A percentile compares a stretch with the other conserved stretches of the same genome.
These are phyloP conservation scores for Botrytis deweyae DNA, from an alignment of 2,329 filamentous ascomycete species.

Conservation along the genomic window DNA sequence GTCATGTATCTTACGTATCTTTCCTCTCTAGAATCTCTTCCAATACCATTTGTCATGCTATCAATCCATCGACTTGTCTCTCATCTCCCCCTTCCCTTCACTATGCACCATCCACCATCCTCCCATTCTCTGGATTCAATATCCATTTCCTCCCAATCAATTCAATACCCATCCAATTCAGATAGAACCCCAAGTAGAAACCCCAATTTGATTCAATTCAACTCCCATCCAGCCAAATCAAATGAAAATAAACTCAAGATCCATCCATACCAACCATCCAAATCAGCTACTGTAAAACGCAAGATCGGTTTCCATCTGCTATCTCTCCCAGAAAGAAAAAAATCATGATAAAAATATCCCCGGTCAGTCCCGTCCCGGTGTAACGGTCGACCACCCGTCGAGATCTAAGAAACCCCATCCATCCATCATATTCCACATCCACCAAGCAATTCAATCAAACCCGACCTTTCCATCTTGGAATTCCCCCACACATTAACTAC, in stretches of 20 bases:
- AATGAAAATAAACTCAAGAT: background rate
- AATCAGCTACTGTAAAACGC: slow-evolving; percentile 8
- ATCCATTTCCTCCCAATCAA: background rate
- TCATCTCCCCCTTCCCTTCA: background rate
- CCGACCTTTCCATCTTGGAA: background rate
- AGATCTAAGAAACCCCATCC: slow-evolving; percentile 10
- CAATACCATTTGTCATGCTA: background rate
- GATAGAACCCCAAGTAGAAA: background rate
- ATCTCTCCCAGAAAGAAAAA: slow-evolving; percentile 8
- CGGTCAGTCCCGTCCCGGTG: slow-evolving; percentile 10
- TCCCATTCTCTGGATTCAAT: background rate
- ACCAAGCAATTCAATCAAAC: background rate
- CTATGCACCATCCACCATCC: background rate
- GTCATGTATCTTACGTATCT: background rate
- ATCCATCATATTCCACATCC: background rate
- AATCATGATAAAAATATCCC: slow-evolving; percentile 15
- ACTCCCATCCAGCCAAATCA: slow-evolving; percentile 12
- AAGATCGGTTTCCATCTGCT: slow-evolving; percentile 11
- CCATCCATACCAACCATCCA: slow-evolving; percentile 9
- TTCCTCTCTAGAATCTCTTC: background rate
- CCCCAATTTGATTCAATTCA: background rate
- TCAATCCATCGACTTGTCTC: background rate
- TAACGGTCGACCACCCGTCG: slow-evolving; percentile 14
- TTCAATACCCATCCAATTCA: slow-evolving; percentile 5
- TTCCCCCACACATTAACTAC: slow-evolving; percentile 1